Evolutionary conservation across 2,329 filamentous ascomycete genomes (phyloP).

Genomic region (Teratosphaeria epicoccoides): DNA sequence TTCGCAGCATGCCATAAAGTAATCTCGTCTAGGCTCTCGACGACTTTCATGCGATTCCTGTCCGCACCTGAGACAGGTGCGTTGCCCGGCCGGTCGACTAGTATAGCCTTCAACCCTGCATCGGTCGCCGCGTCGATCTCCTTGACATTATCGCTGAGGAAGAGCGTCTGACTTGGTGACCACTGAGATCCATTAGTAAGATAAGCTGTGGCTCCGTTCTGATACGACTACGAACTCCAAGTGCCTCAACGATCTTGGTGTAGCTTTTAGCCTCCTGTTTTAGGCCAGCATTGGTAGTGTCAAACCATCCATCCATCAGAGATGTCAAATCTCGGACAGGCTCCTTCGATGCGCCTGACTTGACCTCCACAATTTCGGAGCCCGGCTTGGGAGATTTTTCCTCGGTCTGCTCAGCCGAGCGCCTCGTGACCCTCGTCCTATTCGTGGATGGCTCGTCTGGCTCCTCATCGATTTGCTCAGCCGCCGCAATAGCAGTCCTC

Average conservation of each 20-base stretch:
- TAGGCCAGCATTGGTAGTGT: constrained; percentile 68
- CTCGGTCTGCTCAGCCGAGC: background rate
- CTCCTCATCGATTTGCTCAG: constrained; percentile 4
- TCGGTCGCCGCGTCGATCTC: constrained; percentile 37
- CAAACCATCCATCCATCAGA: constrained; percentile 58
- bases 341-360: constrained; percentile 2
- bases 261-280: constrained; percentile 63
- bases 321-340: constrained; percentile 49
- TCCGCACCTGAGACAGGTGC: constrained; percentile 47
- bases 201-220: background rate
- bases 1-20: background rate
- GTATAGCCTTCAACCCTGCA: constrained; percentile 33
- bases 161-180: constrained; percentile 51
- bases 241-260: constrained; percentile 46
- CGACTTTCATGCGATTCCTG: background rate
- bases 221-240: constrained; percentile 13
- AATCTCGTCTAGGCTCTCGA: background rate
- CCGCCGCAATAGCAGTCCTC: background rate
- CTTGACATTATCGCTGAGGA: constrained; percentile 68
- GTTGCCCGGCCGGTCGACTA: constrained; percentile 58
- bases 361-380: background rate
- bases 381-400: background rate
- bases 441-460: constrained; percentile 8
- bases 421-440: constrained; percentile 2
- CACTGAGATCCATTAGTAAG: constrained; percentile 16